phyloP scores from a whole-genome alignment of 2,329 filamentous ascomycete species.

The Epichloe glyceriae region DNA sequence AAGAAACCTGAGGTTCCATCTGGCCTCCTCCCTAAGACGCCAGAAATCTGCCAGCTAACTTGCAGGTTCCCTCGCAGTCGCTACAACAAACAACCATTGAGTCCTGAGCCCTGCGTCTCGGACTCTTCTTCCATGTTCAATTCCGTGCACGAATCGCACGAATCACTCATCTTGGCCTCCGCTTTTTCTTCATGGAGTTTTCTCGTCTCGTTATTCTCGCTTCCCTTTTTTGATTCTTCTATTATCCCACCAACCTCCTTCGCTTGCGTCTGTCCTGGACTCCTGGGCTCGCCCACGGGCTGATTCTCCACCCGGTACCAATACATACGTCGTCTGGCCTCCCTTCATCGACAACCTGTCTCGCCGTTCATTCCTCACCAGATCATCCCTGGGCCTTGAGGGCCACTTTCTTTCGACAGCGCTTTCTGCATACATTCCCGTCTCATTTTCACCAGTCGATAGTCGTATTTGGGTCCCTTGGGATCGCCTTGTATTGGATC shows the following conservation, averaged over 20 bases:
- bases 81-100: background rate
- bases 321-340: background rate
- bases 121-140: background rate
- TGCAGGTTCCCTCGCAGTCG: background rate
- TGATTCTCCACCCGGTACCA: background rate
- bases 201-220: background rate
- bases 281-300: no score
- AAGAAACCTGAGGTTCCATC: no score
- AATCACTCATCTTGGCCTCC: background rate
- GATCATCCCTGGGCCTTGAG: conserved; percentile 17
- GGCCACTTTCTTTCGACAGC: conserved; percentile 9
- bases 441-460: background rate
- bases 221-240: background rate
- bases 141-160: background rate
- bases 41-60: no score
- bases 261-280: no score
- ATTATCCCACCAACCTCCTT: background rate
- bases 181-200: background rate
- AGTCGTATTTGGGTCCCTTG: conserved; percentile 1
- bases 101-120: background rate
- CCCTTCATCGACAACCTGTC: conserved; percentile 16
- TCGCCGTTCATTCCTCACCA: conserved; percentile 23
- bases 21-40: background rate
- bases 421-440: conserved; percentile 8
- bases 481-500: conserved; percentile 4